A percentile compares a stretch with the other conserved stretches of the same genome.
These are phyloP conservation scores for Exophiala calicioides DNA, from an alignment of 2,329 filamentous ascomycete genomes.

Conservation along the genomic window DNA sequence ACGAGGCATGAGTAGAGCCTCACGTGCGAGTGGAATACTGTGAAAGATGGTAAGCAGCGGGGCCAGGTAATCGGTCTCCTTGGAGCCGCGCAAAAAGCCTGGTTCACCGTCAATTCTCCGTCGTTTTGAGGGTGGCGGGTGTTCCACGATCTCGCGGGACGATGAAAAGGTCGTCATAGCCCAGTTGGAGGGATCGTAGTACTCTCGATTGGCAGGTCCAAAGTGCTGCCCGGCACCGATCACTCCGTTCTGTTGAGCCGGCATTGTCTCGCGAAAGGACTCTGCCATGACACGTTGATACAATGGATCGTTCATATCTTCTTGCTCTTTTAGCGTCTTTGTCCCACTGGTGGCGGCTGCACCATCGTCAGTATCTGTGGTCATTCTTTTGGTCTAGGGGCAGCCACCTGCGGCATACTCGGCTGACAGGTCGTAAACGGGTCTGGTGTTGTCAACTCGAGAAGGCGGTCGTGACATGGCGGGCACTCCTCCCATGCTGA, in stretches of 20 bases:
- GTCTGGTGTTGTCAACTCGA: conserved; percentile 39
- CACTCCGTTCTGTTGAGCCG: conserved; percentile 59
- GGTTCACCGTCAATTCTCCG: conserved; percentile 53
- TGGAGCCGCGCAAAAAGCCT: conserved; percentile 58
- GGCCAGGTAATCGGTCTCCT: conserved; percentile 56
- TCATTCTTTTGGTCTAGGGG: not conserved
- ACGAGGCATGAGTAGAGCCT: conserved; percentile 55
- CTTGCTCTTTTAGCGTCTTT: conserved; percentile 37
- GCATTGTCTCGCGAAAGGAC: conserved; percentile 45
- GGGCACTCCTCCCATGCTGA: conserved; percentile 38
- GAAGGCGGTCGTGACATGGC: conserved; percentile 52
- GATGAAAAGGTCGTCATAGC: conserved; percentile 54
- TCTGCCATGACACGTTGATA: conserved; percentile 50
- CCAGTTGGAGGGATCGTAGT: conserved; percentile 59
- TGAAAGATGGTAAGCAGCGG: conserved; percentile 63
- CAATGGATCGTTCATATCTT: conserved; percentile 45
- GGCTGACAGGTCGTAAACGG: conserved; percentile 32
- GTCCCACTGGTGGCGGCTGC: conserved; percentile 30
- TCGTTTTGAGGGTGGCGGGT: conserved; percentile 54
- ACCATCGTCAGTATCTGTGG: conserved; percentile 3
- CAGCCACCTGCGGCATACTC: conserved; percentile 36
- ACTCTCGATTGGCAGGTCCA: conserved; percentile 55
- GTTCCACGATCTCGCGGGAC: conserved; percentile 55
- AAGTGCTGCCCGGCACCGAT: conserved; percentile 48
- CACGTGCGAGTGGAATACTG: conserved; percentile 59